Evolutionary conservation across 306 rosid species (phyloP).

Genomic region (Gillenia trifoliata): DNA sequence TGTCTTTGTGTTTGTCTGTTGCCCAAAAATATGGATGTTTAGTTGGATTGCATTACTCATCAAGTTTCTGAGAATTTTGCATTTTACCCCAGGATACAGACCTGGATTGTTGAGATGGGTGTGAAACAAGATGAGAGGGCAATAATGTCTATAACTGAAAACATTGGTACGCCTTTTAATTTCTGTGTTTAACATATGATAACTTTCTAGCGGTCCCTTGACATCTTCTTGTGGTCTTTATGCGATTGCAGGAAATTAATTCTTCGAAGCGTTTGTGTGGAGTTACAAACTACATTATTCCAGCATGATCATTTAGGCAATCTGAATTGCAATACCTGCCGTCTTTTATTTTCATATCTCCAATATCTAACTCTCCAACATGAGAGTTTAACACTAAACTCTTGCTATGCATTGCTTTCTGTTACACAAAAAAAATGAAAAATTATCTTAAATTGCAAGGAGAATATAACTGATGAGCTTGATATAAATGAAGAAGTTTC

Average conservation of each 20-base stretch:
- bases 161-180: neutral
- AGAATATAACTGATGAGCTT: constrained; percentile 52
- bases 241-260: too few species aligned
- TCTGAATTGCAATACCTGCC: too few species aligned
- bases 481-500: constrained; percentile 58
- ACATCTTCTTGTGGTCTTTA: neutral
- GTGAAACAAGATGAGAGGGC: constrained; percentile 13
- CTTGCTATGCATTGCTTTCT: neutral
- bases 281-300: too few species aligned
- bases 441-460: constrained; percentile 34
- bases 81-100: neutral
- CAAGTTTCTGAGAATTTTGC: constrained; percentile 6
- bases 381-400: neutral
- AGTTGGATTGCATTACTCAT: neutral
- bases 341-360: too few species aligned
- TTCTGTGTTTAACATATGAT: too few species aligned
- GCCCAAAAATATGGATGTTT: neutral
- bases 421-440: neutral
- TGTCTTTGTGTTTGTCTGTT: neutral
- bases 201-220: neutral
- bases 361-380: too few species aligned
- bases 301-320: too few species aligned
- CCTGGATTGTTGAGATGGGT: constrained; percentile 17
- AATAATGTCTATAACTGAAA: neutral
- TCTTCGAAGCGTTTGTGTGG: too few species aligned